phyloP scores from a whole-genome alignment of 352 stramenopile species.

The Globisporangium ultimum region DNA sequence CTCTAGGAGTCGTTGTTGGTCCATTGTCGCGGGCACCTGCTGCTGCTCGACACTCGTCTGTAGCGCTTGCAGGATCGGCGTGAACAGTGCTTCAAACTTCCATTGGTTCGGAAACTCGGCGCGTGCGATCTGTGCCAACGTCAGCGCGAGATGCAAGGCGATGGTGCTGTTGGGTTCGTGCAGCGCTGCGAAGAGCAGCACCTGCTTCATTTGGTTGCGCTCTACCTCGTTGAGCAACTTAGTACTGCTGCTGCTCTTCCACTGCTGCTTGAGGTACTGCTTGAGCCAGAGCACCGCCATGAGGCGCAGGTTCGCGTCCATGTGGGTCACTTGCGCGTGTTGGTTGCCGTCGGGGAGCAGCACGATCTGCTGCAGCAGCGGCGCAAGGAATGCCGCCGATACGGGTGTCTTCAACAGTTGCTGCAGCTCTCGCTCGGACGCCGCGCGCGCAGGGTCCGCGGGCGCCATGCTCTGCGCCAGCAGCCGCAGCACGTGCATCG shows the following conservation, averaged over 20 bases:
- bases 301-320: slow-evolving; percentile 56
- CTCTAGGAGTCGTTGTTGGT: slow-evolving; percentile 21
- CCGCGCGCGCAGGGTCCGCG: slow-evolving; percentile 30
- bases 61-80: slow-evolving; percentile 49
- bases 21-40: slow-evolving; percentile 3
- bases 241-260: slow-evolving; percentile 18
- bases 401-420: slow-evolving; percentile 36
- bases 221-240: slow-evolving; percentile 39
- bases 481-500: slow-evolving; percentile 43
- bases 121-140: slow-evolving; percentile 65
- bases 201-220: slow-evolving; percentile 35
- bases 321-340: slow-evolving; percentile 16
- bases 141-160: slow-evolving; percentile 61
- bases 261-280: slow-evolving; percentile 57
- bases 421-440: slow-evolving; percentile 57
- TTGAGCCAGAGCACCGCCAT: slow-evolving; percentile 79
- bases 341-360: slow-evolving; percentile 31
- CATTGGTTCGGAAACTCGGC: slow-evolving; percentile 73
- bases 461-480: slow-evolving; percentile 43
- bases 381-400: slow-evolving; percentile 31
- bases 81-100: slow-evolving; percentile 63
- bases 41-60: slow-evolving; percentile 17
- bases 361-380: slow-evolving; percentile 46
- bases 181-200: slow-evolving; percentile 63
- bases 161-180: slow-evolving; percentile 54